A percentile compares a stretch with the other conserved stretches of the same genome.
phyloP scores from a whole-genome alignment of 2,329 filamentous ascomycete species.

The Phoma sp. region DNA sequence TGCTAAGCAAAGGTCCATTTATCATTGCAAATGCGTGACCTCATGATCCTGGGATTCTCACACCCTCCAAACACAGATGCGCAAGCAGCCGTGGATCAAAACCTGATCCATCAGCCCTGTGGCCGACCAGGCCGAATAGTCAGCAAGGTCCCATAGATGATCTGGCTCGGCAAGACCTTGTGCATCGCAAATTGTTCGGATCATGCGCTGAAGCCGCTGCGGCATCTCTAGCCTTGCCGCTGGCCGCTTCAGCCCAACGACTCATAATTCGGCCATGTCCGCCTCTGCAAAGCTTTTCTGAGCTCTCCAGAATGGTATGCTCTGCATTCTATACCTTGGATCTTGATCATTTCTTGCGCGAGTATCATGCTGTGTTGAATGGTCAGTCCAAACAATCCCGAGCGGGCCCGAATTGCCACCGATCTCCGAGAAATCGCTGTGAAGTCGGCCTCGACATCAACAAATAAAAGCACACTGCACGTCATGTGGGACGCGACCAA shows the following conservation, averaged over 20 bases:
- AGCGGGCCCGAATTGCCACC: conserved; percentile 13
- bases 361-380: background rate
- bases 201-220: conserved; percentile 28
- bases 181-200: conserved; percentile 26
- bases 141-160: conserved; percentile 22
- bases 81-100: conserved; percentile 2
- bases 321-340: background rate
- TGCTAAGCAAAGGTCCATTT: background rate
- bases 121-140: conserved; percentile 23
- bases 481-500: background rate
- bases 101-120: conserved; percentile 9
- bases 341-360: background rate
- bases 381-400: conserved; percentile 5
- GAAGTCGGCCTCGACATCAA: conserved; percentile 3
- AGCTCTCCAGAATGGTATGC: background rate
- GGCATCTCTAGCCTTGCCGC: conserved; percentile 36
- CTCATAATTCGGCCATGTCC: conserved; percentile 5
- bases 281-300: background rate
- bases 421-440: conserved; percentile 20
- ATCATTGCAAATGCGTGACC: background rate
- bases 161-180: conserved; percentile 21
- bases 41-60: conserved; percentile 2
- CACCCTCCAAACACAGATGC: background rate
- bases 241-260: conserved; percentile 19
- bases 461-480: background rate